A percentile compares a stretch with the other conserved stretches of the same genome.
Evolutionary conservation across 495 filamentous ascomycete species (phyloP).

Genomic region (Trichocladium antarcticum): DNA sequence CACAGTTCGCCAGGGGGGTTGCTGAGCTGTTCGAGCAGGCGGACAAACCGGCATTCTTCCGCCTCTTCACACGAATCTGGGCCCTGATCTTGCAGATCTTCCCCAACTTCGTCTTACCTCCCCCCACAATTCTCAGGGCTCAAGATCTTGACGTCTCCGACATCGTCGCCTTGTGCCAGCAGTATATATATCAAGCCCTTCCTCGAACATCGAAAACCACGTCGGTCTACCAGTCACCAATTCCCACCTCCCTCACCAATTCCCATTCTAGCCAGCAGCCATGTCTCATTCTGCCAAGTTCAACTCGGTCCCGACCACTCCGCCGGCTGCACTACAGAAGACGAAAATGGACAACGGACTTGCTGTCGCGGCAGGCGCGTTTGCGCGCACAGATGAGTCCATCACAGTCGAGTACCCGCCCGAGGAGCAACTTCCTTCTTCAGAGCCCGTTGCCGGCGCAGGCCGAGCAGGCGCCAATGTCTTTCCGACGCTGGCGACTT

Average conservation of each 20-base stretch:
- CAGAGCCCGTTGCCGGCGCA: slow-evolving; percentile 55
- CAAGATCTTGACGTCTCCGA: too few species aligned
- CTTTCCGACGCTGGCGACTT: slow-evolving; percentile 42
- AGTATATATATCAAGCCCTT: not conserved
- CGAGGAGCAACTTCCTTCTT: slow-evolving; percentile 54
- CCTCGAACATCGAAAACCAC: too few species aligned
- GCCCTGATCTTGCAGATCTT: not conserved
- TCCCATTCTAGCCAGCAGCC: not conserved
- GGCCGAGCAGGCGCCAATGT: slow-evolving; percentile 49
- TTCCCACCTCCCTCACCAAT: not conserved
- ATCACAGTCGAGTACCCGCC: slow-evolving; percentile 68
- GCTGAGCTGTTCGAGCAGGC: not conserved
- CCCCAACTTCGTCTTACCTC: not conserved
- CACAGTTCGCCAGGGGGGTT: not conserved
- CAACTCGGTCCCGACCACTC: not conserved
- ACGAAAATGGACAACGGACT: not conserved
- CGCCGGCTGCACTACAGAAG: not conserved
- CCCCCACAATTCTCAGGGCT: too few species aligned
- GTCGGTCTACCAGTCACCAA: not conserved
- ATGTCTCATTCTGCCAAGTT: slow-evolving; percentile 5
- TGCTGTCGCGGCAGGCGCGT: slow-evolving; percentile 30
- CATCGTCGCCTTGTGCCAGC: too few species aligned
- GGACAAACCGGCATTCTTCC: not conserved
- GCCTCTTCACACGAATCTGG: not conserved
- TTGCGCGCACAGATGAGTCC: slow-evolving; percentile 67